Evolutionary conservation across 306 rosid species (phyloP).

Genomic region (Prunus campanulata): DNA sequence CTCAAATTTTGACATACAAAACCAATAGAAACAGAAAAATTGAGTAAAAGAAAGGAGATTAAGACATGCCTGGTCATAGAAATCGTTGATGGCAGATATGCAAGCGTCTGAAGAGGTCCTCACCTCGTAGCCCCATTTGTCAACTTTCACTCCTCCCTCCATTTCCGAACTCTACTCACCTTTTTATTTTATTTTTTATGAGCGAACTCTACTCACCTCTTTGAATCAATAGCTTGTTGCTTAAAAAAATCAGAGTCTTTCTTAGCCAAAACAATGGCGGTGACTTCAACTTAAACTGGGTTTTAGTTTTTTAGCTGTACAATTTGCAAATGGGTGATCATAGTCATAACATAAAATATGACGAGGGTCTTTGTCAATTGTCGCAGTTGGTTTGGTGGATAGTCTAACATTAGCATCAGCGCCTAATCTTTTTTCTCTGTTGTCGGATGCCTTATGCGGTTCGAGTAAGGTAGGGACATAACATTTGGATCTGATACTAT

Average conservation of each 20-base stretch:
- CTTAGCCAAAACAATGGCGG: background rate
- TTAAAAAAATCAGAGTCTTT: background rate
- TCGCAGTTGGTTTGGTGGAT: background rate
- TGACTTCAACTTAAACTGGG: background rate
- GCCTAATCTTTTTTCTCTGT: background rate
- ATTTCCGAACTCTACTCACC: constrained; percentile 19
- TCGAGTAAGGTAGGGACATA: too few relatives aligned
- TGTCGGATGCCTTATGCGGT: too few relatives aligned
- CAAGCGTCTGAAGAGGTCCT: constrained; percentile 68
- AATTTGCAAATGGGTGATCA: background rate
- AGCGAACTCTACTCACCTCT: background rate
- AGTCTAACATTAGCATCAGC: background rate
- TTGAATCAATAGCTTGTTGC: too few relatives aligned
- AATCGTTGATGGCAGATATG: constrained; percentile 67
- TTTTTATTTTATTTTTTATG: background rate
- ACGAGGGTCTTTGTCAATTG: background rate
- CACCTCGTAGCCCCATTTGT: constrained; percentile 70
- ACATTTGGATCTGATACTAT: too few relatives aligned
- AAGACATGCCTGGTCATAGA: constrained; percentile 58
- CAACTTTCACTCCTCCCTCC: constrained; percentile 46
- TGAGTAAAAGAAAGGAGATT: background rate
- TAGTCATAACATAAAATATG: background rate
- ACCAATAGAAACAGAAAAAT: background rate
- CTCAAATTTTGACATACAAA: constrained; percentile 14
- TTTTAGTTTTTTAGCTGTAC: background rate